phyloP scores from a whole-genome alignment of 306 rosid genomes.

The Ormosia emarginata region DNA sequence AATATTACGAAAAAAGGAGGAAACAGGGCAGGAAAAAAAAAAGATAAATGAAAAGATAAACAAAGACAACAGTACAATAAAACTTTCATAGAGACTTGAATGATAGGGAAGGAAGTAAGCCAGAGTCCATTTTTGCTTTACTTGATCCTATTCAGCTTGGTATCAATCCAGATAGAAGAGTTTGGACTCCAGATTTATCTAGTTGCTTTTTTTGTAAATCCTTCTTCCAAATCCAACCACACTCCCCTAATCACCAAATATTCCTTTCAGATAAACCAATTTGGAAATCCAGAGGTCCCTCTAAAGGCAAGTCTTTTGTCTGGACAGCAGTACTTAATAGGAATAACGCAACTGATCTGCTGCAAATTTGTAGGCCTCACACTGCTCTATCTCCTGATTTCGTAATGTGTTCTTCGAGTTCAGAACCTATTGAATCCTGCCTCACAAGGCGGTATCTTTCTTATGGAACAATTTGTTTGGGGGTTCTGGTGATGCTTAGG shows the following conservation, averaged over 20 bases:
- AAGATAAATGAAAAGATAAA: background rate
- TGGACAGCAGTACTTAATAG: background rate
- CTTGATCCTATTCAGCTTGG: background rate
- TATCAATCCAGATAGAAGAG: background rate
- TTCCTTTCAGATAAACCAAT: background rate
- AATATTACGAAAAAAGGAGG: background rate
- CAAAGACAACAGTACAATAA: background rate
- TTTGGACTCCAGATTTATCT: background rate
- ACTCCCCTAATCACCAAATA: background rate
- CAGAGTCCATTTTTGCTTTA: background rate
- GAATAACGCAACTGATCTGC: background rate
- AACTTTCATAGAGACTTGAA: background rate
- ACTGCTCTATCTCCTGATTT: background rate
- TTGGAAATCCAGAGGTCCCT: slow-evolving; percentile 1
- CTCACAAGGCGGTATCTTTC: background rate
- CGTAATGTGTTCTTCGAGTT: background rate
- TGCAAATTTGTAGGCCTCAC: background rate
- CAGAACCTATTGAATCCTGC: background rate
- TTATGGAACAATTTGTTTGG: background rate
- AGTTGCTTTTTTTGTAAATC: background rate
- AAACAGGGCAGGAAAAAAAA: background rate
- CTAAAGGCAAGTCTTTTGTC: background rate
- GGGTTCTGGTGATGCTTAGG: background rate
- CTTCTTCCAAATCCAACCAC: background rate
- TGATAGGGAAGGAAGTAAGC: background rate